Evolutionary conservation across 805 yeast genomes (phyloP).

Genomic region (Priceomyces castillae): DNA sequence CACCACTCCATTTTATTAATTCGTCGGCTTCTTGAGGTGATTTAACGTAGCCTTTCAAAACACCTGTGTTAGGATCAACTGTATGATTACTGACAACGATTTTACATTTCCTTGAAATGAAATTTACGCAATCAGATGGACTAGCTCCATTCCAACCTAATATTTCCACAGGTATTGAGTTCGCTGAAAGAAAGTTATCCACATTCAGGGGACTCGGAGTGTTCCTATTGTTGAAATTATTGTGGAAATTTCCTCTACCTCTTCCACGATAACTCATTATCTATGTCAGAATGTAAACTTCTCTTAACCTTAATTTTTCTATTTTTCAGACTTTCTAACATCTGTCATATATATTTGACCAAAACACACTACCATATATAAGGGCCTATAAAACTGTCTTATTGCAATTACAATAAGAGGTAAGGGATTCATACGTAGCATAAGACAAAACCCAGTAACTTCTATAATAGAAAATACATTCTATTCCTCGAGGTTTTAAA

Average conservation of each 20-base stretch:
- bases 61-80: slow-evolving; percentile 48
- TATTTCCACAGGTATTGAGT: slow-evolving; percentile 55
- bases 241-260: slow-evolving; percentile 29
- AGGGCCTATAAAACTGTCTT: not conserved
- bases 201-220: slow-evolving; percentile 18
- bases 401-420: too few species aligned
- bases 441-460: too few species aligned
- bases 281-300: not conserved
- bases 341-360: not conserved
- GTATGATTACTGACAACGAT: slow-evolving; percentile 51
- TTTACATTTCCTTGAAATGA: slow-evolving; percentile 65
- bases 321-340: not conserved
- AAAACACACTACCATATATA: slow-evolving; percentile 1
- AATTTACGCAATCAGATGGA: slow-evolving; percentile 62
- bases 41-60: slow-evolving; percentile 58
- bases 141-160: slow-evolving; percentile 82
- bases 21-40: slow-evolving; percentile 55
- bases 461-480: too few species aligned
- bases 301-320: not conserved
- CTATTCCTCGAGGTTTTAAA: too few species aligned
- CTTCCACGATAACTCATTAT: slow-evolving; percentile 39
- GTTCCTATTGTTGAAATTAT: slow-evolving; percentile 14
- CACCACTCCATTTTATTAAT: slow-evolving; percentile 66
- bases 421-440: too few species aligned
- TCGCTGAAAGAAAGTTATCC: slow-evolving; percentile 28